phyloP scores from a whole-genome alignment of 306 rosid species.

The Macrotyloma uniflorum region DNA sequence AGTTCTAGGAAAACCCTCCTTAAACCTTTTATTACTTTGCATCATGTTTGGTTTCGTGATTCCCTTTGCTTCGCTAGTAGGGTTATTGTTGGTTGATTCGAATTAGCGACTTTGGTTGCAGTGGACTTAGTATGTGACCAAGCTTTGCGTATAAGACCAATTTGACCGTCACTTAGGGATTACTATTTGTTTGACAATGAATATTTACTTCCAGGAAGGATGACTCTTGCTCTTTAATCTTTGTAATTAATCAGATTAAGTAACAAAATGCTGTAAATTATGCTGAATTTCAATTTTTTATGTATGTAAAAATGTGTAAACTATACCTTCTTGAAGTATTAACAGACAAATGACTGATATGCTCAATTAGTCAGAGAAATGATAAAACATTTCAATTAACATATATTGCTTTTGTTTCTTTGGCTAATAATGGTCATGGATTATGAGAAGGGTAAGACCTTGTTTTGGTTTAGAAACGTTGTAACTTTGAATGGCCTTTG shows the following conservation, averaged over 20 bases:
- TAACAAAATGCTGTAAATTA: background rate
- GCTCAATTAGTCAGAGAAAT: background rate
- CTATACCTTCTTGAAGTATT: no score
- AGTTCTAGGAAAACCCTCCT: conserved; percentile 1
- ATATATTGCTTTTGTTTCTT: no score
- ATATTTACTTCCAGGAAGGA: no score
- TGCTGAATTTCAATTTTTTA: background rate
- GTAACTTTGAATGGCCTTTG: background rate
- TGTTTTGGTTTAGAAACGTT: background rate
- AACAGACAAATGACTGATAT: background rate
- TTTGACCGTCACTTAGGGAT: background rate
- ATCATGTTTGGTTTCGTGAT: background rate
- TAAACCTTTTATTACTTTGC: background rate
- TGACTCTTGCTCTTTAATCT: background rate
- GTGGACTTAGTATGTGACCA: background rate
- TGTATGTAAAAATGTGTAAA: background rate
- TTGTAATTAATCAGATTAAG: background rate
- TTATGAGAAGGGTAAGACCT: background rate
- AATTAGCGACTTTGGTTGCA: background rate
- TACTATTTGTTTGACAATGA: background rate
- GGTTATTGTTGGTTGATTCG: background rate
- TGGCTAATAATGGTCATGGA: no score
- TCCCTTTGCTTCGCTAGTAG: background rate
- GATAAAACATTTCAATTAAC: background rate
- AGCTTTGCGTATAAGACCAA: background rate